Base-by-base conservation (phyloP, 1,284 basidiomycete genomes). In the Trichosporon inkin region DNA sequence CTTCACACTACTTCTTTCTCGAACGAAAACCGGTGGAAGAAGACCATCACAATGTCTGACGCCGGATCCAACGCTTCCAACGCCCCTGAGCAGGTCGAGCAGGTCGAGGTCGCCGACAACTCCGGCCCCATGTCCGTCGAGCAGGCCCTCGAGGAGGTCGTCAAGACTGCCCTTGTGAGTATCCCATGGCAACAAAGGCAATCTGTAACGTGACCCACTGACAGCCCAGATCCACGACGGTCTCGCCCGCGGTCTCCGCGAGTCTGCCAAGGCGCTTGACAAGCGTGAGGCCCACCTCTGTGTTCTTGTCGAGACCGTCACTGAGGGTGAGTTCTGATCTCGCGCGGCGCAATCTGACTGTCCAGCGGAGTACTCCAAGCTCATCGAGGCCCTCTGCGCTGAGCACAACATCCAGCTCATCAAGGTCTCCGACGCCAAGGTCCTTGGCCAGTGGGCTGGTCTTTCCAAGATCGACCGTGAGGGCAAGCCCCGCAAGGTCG, bases 361-460 rank as follows among this genome's bases (percentile, higher is more conserved):
- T 13, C 0, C 60, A 77, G 91, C 93, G 72, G 95, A 97, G 83
- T 98, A 99, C 86, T 90, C 97, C 85, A 98, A 98, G 85, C 91
- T 99, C 83, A 96, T 98, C 71, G 94, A 98, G 83, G 95, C 94
- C 57, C 91, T 98, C 77, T 98, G 95, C 81, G 91, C 92, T 70
- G 94, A 97, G 84, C 92, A 97, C 87, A 93, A 93, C 81, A 97
- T 98, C 83, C 93, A 95, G 85, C 83, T 98, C 69, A 97, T 98
- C 88, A 97, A 97, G 84, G 92, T 99, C 75, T 82, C 82, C 57
- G 95, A 98, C 82, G 90, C 92, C 77, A 99, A 99, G 84, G 87
- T 95, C 70, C 88, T 99, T 74, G 95, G 94, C 62, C 91, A 89
- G 74, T 98, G 95, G 95, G 93, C 92, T 73, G 95, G 95, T 80